Base-by-base conservation (phyloP, 345 rosid genomes). In the Eucalyptus shirleyi region DNA sequence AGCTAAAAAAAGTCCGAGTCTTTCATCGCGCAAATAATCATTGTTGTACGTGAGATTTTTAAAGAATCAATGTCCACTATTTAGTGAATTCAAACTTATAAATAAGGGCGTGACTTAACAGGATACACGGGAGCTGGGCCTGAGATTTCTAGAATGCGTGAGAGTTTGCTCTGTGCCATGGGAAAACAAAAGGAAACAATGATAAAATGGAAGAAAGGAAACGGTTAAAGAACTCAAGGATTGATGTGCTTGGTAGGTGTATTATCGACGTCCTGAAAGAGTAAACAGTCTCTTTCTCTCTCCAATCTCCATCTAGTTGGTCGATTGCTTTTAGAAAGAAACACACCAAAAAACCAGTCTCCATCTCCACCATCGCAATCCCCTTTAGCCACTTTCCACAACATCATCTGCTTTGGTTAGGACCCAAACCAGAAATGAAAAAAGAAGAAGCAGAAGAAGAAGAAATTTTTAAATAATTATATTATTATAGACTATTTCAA, bases 31-130 rank as follows among this genome's bases (percentile, higher is more conserved):
- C 18, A 10, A n/a, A n/a, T 9, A 15, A n/a, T n/a, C 17, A 3
- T 16, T 65, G 1, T 2, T 16, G 21, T n/a, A 1, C 12, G 1
- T n/a, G 21, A 8, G 11, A 65, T 65, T 16, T 60, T 30, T 15
- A 15, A 3, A 2, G 6, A 12, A n/a, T 34, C 5, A 4, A 0
- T 4, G 1, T 65, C 19, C 0, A n/a, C 77, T 4, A 18, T 65
- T 15, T 7, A 15, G 9, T n/a, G 21, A 16, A 2, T n/a, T 62
- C 15, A 30, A 28, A 62, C 34, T 6, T 3, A 11, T 3, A 26
- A 4, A 59, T 26, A 6, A 59, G n/a, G 14, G 16, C 32, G 1
- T 60, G n/a, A 60, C 67, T 62, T 62, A 30, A 62, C 19, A 3
- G 19, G 19, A n/a, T 65, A 65, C 17, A 8, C 3, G 0, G 9